Evolutionary conservation across 495 filamentous ascomycete species (phyloP), one percentile per base, ranked within the genome.

Genomic region (Xylaria acuta): DNA sequence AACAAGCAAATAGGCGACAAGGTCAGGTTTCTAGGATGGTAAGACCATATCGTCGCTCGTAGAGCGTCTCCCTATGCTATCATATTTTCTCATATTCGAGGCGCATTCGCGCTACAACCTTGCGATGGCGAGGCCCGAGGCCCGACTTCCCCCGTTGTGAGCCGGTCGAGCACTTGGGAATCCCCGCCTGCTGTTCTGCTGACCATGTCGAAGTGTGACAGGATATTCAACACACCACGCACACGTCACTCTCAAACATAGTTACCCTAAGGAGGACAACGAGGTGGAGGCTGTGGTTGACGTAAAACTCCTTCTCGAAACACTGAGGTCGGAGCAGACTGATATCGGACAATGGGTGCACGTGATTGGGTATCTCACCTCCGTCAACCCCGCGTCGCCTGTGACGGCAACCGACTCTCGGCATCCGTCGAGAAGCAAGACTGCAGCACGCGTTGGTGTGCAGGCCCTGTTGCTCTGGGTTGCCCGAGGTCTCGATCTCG

Each of bases 1-100:
- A 79, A 76, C 36, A 83, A 85, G 45, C 81, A 85, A 30, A 75
- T 84, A 20, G 90, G 92, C 45, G 84, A 88, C 18, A 98, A 98
- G 81, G 89, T 98, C 71, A 90, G 95, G 66, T 97, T 98, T 81
- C 85, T 98, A 32, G 95, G 94, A 81, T 98, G 95, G 94, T 96
- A 86, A 84, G 90, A 80, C 34, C 54, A 73, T 75, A 22, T 66
- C 60, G 36, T 22, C 51, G n/a, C 27, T 32, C 54, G 16, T 64
- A 18, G 30, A 27, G 41, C 72, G 16, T 47, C 51, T 40, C 60
- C 41, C 45, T 43, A 40, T 41, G 20, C 20, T 64, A 40, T 41
- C 56, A 2, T n/a, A 20, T 62, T 58, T 43, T 6, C 32, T 25
- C 38, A 49, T 49, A 43, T 7, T 73, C 43, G 16, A 56, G n/a